Evolutionary conservation across 495 filamentous ascomycete genomes (phyloP).

Genomic region (Venustampulla echinocandica): DNA sequence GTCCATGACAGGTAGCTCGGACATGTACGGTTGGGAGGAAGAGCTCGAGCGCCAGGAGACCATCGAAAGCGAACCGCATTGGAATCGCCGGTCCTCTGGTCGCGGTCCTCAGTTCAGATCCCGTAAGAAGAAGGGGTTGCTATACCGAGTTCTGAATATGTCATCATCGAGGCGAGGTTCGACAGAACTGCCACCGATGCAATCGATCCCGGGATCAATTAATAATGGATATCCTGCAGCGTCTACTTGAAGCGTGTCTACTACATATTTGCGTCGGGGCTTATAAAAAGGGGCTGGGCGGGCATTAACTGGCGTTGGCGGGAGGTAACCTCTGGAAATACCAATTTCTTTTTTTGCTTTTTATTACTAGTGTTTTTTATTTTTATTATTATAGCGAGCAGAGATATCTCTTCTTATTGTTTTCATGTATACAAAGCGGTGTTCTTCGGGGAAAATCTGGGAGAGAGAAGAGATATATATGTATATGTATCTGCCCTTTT

Average conservation of each 20-base stretch:
- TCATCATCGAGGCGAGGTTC: constrained; percentile 2
- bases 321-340: neutral
- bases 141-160: constrained; percentile 35
- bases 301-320: neutral
- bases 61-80: constrained; percentile 8
- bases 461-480: no score
- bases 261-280: neutral
- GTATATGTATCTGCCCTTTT: no score
- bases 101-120: constrained; percentile 6
- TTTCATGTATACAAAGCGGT: no score
- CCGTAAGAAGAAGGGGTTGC: constrained; percentile 30
- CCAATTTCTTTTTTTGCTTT: neutral
- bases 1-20: constrained; percentile 7
- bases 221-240: neutral
- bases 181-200: neutral
- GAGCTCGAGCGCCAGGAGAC: constrained; percentile 20
- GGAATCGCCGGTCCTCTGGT: constrained; percentile 11
- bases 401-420: no score
- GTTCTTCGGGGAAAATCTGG: no score
- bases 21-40: constrained; percentile 25
- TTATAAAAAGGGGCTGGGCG: neutral
- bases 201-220: neutral
- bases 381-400: no score
- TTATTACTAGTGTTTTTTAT: no score
- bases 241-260: neutral